A percentile compares a stretch with the other conserved stretches of the same genome.
phyloP scores from a whole-genome alignment of 2,329 filamentous ascomycete species.

The Penicillium occitanis region DNA sequence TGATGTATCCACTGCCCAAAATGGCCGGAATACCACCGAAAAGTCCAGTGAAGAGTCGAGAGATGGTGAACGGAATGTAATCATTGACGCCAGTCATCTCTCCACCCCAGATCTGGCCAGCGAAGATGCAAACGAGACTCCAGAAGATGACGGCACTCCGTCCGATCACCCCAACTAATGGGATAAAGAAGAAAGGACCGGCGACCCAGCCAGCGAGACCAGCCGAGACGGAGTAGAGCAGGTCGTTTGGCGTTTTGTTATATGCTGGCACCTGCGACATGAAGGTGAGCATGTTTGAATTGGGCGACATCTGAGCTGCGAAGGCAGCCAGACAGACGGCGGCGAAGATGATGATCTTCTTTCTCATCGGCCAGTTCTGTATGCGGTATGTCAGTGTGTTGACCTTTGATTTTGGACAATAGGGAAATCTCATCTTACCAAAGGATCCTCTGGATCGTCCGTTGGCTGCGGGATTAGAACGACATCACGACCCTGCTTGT shows the following conservation, averaged over 20 bases:
- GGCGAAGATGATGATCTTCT: constrained; percentile 20
- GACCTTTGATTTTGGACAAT: neutral
- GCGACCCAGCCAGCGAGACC: constrained; percentile 24
- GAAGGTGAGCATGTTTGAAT: constrained; percentile 20
- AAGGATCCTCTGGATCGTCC: constrained; percentile 17
- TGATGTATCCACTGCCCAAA: constrained; percentile 22
- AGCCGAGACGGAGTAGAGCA: constrained; percentile 21
- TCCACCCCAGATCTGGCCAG: constrained; percentile 28
- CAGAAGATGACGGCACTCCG: constrained; percentile 26
- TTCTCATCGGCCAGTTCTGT: constrained; percentile 20
- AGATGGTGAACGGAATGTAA: constrained; percentile 26
- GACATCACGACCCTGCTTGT: constrained; percentile 14
- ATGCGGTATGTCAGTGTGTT: neutral
- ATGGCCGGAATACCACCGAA: constrained; percentile 21
- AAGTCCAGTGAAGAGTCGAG: constrained; percentile 24
- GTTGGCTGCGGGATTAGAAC: constrained; percentile 12
- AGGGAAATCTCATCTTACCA: constrained; percentile 4
- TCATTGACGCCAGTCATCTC: constrained; percentile 27
- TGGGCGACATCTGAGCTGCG: constrained; percentile 20
- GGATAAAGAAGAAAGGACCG: constrained; percentile 27
- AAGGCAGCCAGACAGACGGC: constrained; percentile 17
- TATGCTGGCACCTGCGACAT: constrained; percentile 23
- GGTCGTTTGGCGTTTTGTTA: constrained; percentile 21
- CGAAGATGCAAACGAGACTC: constrained; percentile 24
- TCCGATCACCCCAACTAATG: constrained; percentile 24